Conservation (phyloP, 768 basidiomycete genomes). For the Trametes cubensis region DNA sequence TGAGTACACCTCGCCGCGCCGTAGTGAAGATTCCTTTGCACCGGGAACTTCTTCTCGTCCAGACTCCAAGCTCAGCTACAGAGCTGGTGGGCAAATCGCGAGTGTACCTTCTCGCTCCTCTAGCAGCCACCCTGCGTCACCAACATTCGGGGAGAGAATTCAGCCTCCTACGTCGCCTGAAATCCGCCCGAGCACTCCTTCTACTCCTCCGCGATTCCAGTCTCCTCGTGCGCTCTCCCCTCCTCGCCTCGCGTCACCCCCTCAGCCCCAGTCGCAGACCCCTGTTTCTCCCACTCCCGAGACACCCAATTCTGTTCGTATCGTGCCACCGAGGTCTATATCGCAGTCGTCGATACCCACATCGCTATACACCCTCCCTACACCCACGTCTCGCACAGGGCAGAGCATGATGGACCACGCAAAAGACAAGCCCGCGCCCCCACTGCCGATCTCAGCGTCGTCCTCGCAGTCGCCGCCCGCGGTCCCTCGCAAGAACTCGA, state of each 20-base stretch:
- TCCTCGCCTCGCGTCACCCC: conserved; percentile 15
- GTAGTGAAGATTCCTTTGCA: conserved; percentile 41
- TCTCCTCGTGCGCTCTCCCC: conserved; percentile 19
- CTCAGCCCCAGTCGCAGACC: neutral
- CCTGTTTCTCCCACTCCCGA: conserved; percentile 3
- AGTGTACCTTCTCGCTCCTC: conserved; percentile 14
- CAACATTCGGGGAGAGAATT: neutral
- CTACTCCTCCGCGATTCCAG: conserved; percentile 19
- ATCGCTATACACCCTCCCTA: conserved; percentile 10
- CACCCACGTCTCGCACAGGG: conserved; percentile 14
- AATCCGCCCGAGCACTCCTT: conserved; percentile 3
- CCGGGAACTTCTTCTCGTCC: conserved; percentile 38
- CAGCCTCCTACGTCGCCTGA: conserved; percentile 11
- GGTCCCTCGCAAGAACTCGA: conserved; percentile 15
- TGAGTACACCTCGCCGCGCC: conserved; percentile 14
- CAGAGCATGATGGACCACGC: conserved; percentile 29
- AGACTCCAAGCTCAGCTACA: conserved; percentile 40
- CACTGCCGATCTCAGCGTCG: conserved; percentile 20
- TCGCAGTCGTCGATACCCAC: conserved; percentile 22
- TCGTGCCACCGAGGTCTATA: conserved; percentile 18
- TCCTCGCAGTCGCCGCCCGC: conserved; percentile 27
- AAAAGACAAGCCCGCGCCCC: conserved; percentile 22
- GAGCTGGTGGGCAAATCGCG: neutral
- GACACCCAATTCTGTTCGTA: conserved; percentile 9
- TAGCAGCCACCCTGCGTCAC: neutral